These are phyloP conservation scores for Paramecium biaurelia DNA, from an alignment of 73 alveolate species.

Conservation along the genomic window DNA sequence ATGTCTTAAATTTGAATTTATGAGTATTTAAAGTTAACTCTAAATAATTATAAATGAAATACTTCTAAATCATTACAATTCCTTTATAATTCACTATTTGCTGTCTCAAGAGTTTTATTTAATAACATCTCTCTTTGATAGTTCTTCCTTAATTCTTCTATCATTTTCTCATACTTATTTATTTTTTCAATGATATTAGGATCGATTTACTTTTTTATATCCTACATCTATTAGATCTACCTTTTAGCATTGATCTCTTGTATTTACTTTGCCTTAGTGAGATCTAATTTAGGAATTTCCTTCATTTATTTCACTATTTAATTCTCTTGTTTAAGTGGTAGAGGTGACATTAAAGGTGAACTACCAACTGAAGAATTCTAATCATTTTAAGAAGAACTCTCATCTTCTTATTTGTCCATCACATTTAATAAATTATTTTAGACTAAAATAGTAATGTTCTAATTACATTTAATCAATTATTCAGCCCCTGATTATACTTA, in stretches of 20 bases:
- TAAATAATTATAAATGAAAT: neutral
- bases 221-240: neutral
- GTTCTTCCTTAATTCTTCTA: constrained; percentile 29
- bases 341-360: constrained; percentile 31
- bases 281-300: constrained; percentile 36
- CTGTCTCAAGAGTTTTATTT: neutral
- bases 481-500: neutral
- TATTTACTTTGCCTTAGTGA: constrained; percentile 26
- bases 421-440: neutral
- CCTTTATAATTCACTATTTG: neutral
- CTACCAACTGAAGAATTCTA: neutral
- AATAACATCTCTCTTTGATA: constrained; percentile 44
- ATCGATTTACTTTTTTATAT: neutral
- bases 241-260: constrained; percentile 42
- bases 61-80: constrained; percentile 9
- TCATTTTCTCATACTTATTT: neutral
- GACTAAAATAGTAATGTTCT: neutral
- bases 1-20: constrained; percentile 21
- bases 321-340: neutral
- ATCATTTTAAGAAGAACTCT: neutral
- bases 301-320: neutral
- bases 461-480: neutral
- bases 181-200: neutral
- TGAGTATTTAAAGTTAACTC: neutral
- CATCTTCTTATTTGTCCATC: neutral